Conservation (phyloP, 805 yeast genomes). For the Saturnispora bothae region DNA sequence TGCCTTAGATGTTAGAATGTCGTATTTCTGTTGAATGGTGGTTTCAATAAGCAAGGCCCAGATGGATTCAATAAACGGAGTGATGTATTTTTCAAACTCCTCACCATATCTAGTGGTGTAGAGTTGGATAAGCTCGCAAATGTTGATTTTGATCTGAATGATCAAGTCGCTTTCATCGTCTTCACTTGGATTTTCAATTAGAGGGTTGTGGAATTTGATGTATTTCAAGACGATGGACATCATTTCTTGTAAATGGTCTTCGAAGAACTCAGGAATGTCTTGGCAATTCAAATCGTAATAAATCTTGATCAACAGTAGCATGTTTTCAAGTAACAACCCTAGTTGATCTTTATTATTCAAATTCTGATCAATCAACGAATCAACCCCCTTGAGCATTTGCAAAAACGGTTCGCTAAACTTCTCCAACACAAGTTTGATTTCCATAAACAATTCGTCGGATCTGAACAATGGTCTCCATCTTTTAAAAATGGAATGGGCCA, state of each 20-base stretch:
- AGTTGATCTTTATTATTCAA: slow-evolving; percentile 39
- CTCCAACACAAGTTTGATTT: slow-evolving; percentile 76
- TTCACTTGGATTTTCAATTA: slow-evolving; percentile 47
- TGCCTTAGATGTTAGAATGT: slow-evolving; percentile 71
- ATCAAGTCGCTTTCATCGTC: slow-evolving; percentile 62
- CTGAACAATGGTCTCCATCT: slow-evolving; percentile 94
- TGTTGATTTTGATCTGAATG: slow-evolving; percentile 67
- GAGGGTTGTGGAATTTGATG: slow-evolving; percentile 45
- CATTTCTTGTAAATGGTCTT: slow-evolving; percentile 69
- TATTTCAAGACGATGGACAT: slow-evolving; percentile 80
- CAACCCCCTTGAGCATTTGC: slow-evolving; percentile 56
- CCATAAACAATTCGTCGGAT: slow-evolving; percentile 80
- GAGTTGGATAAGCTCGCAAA: slow-evolving; percentile 74
- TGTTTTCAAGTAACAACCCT: slow-evolving; percentile 52
- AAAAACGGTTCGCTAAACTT: slow-evolving; percentile 77
- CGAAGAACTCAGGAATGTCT: slow-evolving; percentile 96
- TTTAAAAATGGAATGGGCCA: slow-evolving; percentile 91
- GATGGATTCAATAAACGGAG: slow-evolving; percentile 66
- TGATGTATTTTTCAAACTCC: slow-evolving; percentile 70
- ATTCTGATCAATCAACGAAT: slow-evolving; percentile 44
- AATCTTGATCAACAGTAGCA: slow-evolving; percentile 63
- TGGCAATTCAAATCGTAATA: slow-evolving; percentile 94
- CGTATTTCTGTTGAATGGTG: slow-evolving; percentile 68
- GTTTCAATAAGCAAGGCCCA: slow-evolving; percentile 66
- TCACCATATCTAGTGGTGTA: slow-evolving; percentile 90